Evolutionary conservation across 495 filamentous ascomycete species (phyloP).

Genomic region (Jackrogersella multiformis): DNA sequence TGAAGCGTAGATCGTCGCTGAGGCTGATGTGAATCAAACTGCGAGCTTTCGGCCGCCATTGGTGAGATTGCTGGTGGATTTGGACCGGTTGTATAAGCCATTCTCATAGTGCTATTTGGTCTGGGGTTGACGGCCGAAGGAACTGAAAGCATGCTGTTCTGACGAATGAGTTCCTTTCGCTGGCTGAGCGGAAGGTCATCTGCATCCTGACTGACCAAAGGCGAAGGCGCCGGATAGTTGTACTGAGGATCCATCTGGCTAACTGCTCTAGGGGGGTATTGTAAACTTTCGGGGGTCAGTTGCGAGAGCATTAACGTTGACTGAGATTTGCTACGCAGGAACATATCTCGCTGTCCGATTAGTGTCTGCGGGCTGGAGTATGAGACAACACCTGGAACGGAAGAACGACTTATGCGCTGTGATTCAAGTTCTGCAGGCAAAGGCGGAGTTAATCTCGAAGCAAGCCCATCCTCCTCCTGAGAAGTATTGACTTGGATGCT

Average conservation of each 20-base stretch:
- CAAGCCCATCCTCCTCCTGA: conserved; percentile 27
- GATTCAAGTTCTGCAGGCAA: conserved; percentile 29
- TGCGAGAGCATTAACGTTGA: conserved; percentile 45
- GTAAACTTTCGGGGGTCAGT: conserved; percentile 30
- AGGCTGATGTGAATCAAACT: conserved; percentile 69
- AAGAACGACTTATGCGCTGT: conserved; percentile 33
- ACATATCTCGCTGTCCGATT: conserved; percentile 68
- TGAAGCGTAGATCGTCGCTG: conserved; percentile 52
- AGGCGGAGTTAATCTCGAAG: conserved; percentile 20
- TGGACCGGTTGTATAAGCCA: conserved; percentile 24
- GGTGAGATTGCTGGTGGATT: conserved; percentile 15
- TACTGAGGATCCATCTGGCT: conserved; percentile 47
- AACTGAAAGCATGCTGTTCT: conserved; percentile 48
- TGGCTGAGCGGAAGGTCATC: conserved; percentile 82
- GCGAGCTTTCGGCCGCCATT: conserved; percentile 40
- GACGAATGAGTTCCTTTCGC: conserved; percentile 65
- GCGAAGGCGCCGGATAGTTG: conserved; percentile 40
- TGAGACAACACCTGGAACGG: conserved; percentile 48
- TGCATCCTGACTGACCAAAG: conserved; percentile 42
- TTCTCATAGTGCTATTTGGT: conserved; percentile 36
- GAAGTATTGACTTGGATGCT: conserved; percentile 25
- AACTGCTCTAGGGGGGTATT: conserved; percentile 42
- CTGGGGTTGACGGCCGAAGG: conserved; percentile 23
- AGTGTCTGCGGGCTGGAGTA: conserved; percentile 61
- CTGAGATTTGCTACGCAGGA: conserved; percentile 63